Base-by-base conservation (phyloP, 2,329 filamentous ascomycete genomes). In the Cladosporium halotolerans region DNA sequence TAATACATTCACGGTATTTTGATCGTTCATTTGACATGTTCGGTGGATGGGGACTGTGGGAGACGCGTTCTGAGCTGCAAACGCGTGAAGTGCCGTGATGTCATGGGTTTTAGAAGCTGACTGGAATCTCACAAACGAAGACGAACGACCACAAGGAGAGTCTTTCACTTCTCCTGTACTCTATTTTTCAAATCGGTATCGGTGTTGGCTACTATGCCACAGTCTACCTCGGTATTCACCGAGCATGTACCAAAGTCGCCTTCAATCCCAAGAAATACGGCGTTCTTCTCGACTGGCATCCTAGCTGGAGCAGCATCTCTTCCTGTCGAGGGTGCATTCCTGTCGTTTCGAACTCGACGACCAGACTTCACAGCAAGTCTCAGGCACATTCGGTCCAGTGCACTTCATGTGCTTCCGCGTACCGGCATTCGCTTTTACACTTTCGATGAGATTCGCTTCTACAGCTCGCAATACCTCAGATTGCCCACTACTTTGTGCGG, bases 251-350 rank as follows among this genome's bases (percentile, higher is more conserved):
- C 23, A 28, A 28, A 28, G 7, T 28, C 23, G n/a, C 53, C 57
- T 3, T 55, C 57, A 11, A n/a, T 52, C 1, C 33, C 38, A 31
- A 51, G 57, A 8, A 55, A 59, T 36, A 19, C 52, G 23, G 50
- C 46, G 10, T 59, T 51, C 52, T 55, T 59, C 23, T 36, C 47
- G 7, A 59, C 52, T 2, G 57, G 55, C 16, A 43, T 38, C 11
- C 50, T 59, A n/a, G 57, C 53, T 11, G 57, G 57, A 11, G 43
- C 56, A 16, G 45, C 55, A 16, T 50, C 55, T 36, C 47, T 59
- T 4, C 55, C 55, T 2, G 51, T 55, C 9, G 56, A 57, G n/a
- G 28, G 36, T 19, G 16, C 49, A 16, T 44, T 19, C 31, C 10
- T 51, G 2, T 44, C 47, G 9, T 36, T 40, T 7, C n/a, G 31